These are phyloP conservation scores for Cercospora sojina DNA, from an alignment of 2,329 filamentous ascomycete genomes.

Conservation along the genomic window DNA sequence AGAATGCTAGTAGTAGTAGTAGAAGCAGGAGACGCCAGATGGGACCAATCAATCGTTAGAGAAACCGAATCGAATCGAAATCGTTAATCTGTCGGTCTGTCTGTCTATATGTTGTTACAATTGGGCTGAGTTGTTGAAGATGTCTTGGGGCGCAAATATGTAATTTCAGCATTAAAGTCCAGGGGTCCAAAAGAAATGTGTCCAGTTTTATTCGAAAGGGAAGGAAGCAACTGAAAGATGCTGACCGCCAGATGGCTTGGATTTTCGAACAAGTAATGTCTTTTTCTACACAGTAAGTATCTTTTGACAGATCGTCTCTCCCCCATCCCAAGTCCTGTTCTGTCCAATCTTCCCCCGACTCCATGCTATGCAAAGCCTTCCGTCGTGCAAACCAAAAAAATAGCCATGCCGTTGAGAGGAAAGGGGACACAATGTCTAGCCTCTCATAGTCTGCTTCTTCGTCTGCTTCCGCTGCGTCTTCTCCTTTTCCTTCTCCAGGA, in stretches of 20 bases:
- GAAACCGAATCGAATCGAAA: not conserved
- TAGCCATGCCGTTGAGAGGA: not conserved
- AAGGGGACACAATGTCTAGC: conserved; percentile 2
- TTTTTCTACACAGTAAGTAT: not conserved
- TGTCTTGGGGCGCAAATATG: not conserved
- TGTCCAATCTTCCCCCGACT: not conserved
- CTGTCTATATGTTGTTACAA: not conserved
- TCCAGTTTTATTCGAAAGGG: not conserved
- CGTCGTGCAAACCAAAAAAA: not conserved
- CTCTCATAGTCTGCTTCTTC: conserved; percentile 57
- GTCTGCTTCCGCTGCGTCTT: conserved; percentile 60
- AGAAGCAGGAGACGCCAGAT: not conserved
- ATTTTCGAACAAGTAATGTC: not conserved
- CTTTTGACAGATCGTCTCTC: not conserved
- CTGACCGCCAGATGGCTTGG: not conserved
- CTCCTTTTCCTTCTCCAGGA: conserved; percentile 81
- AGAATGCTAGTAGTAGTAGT: too few species aligned
- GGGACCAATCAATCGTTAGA: not conserved
- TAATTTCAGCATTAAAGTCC: not conserved
- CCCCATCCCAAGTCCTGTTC: not conserved
- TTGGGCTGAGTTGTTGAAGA: not conserved
- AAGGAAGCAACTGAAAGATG: not conserved
- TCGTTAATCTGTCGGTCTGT: not conserved
- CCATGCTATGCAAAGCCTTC: not conserved
- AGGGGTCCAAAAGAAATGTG: not conserved